Evolutionary conservation across 192 early-diverging fungal genomes (phyloP).

Genomic region (Pilaira anomala): DNA sequence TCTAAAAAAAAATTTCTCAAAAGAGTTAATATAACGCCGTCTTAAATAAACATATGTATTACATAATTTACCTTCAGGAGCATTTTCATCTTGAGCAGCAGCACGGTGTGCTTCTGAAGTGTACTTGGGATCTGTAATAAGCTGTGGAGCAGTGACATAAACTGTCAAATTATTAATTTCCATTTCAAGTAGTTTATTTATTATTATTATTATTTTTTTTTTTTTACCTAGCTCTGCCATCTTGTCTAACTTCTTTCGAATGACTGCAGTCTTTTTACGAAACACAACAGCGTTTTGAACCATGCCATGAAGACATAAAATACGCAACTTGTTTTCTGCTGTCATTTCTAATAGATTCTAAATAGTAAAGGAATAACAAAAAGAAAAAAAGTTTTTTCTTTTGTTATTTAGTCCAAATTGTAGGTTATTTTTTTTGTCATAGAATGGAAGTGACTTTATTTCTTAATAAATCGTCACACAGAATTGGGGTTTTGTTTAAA

Average conservation of each 20-base stretch:
- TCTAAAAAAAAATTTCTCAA: constrained; percentile 31
- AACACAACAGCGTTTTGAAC: constrained; percentile 49
- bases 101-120: constrained; percentile 41
- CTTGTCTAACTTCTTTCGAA: constrained; percentile 47
- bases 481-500: too few relatives aligned
- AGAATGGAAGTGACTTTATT: too few relatives aligned
- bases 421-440: too few relatives aligned
- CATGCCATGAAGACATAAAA: constrained; percentile 54
- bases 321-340: constrained; percentile 35
- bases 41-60: neutral
- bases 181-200: neutral
- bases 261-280: constrained; percentile 51
- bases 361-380: neutral
- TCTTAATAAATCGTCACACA: too few relatives aligned
- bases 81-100: constrained; percentile 30
- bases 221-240: constrained; percentile 50
- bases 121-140: constrained; percentile 42
- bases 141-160: constrained; percentile 51
- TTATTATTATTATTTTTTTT: neutral
- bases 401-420: too few relatives aligned
- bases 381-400: neutral
- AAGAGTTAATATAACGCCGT: neutral
- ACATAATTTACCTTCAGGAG: constrained; percentile 34
- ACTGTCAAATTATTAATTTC: constrained; percentile 25
- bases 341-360: neutral